Evolutionary conservation across 441 rosid genomes (phyloP), one percentile per base, ranked within the genome.

Genomic region (Erodium chrysanthum): DNA sequence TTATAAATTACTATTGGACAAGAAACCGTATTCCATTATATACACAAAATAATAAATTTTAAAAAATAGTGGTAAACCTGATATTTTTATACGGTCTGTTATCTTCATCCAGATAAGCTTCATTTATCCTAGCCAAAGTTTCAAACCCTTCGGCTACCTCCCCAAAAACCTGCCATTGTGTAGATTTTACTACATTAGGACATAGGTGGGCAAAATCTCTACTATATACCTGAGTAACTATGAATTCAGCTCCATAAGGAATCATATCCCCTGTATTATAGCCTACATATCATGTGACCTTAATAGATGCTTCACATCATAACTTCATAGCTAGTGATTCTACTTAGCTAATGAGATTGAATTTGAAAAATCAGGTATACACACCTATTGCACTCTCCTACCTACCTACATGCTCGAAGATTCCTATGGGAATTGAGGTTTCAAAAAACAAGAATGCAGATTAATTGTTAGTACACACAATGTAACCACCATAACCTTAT

Each of bases 91-190:
- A 88, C 5, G 97, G 97, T 61, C 92, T 82, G 73, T 80, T 84
- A 74, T 92, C 89, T 35, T 85, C 88, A 81, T 95, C 98, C 52
- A 88, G 88, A 71, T 80, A 90, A 74, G 96, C 86, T 86, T 92
- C 97, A 79, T 92, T 92, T 66, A 92, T 92, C 81, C 96, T 81
- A 33, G 80, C 78, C 78, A 95, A 73, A 62, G 97, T 87, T 65
- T 92, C 98, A 72, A 87, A 69, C 22, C 98, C 99, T 83, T 92
- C 99, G 1, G 91, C 96, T 73, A 92, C 78, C 87, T 90, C 96
- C 54, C 96, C 98, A 81, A 95, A 95, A 52, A 95, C 97, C 99
- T 91, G 75, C 5, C 74, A 75, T 35, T 33, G 31, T 40, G 15
- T 10, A 5, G n/a, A 23, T 52, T 33, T 33, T 66, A 44, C 33